These are phyloP conservation scores for Coprinopsis cinerea DNA, from an alignment of 768 basidiomycete genomes.

Conservation along the genomic window DNA sequence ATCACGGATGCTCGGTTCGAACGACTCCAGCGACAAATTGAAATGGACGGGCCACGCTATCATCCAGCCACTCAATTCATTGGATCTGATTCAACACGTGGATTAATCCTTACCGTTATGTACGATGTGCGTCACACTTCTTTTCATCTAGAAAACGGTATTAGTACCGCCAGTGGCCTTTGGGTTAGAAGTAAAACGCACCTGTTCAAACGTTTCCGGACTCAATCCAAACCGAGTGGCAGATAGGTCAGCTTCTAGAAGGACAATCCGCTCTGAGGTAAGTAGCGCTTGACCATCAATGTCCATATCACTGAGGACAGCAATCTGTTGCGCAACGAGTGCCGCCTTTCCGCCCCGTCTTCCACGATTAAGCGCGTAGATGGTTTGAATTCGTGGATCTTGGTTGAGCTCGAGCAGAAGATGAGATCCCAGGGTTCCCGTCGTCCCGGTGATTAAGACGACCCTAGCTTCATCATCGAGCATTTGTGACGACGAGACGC, in stretches of 20 bases:
- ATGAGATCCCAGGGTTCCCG: background rate
- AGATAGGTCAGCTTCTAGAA: too few species aligned
- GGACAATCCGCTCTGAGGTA: too few species aligned
- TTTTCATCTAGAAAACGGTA: too few species aligned
- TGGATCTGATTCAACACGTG: background rate
- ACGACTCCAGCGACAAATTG: slow-evolving; percentile 36
- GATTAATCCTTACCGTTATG: slow-evolving; percentile 23
- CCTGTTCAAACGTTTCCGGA: too few species aligned
- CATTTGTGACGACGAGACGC: background rate
- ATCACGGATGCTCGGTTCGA: slow-evolving; percentile 35
- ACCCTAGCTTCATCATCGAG: background rate
- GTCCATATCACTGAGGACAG: background rate
- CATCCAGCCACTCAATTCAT: background rate
- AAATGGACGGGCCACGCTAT: slow-evolving; percentile 45
- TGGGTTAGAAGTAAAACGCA: too few species aligned
- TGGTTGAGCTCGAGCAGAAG: background rate
- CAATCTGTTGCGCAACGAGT: background rate
- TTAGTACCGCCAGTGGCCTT: too few species aligned
- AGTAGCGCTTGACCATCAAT: background rate
- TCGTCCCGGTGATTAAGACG: background rate
- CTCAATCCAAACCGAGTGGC: too few species aligned
- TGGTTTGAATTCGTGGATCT: background rate
- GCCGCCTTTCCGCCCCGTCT: too few species aligned
- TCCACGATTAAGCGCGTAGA: background rate
- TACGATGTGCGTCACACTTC: slow-evolving; percentile 22